Evolutionary conservation across 208 protist species (phyloP).

Genomic region (Phytomonas sp.): DNA sequence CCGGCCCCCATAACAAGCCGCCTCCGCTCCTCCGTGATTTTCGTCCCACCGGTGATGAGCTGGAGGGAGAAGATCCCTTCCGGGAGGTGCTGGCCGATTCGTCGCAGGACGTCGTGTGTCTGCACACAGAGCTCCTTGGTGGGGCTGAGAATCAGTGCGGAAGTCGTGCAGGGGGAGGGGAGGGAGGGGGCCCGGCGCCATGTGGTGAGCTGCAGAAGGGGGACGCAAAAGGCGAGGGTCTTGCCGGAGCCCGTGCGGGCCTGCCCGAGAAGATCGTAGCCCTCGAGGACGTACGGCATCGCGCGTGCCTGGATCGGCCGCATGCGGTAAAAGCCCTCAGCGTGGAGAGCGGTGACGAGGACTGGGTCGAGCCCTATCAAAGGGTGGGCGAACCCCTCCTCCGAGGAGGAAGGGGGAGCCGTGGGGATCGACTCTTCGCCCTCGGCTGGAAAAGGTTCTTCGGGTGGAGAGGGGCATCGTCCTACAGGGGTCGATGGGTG

Average conservation of each 20-base stretch:
- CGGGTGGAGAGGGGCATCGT: background rate
- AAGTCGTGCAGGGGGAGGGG: conserved; percentile 30
- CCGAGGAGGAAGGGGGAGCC: background rate
- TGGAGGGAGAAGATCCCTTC: conserved; percentile 48
- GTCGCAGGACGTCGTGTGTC: conserved; percentile 78
- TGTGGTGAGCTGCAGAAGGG: conserved; percentile 88
- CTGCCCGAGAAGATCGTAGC: conserved; percentile 87
- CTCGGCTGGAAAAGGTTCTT: background rate
- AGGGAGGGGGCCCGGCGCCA: conserved; percentile 25
- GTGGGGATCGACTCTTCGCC: background rate
- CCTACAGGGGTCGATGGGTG: background rate
- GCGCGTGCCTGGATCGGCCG: conserved; percentile 92
- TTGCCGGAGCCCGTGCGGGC: conserved; percentile 93
- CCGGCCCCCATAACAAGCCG: conserved; percentile 41
- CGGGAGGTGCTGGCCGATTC: conserved; percentile 68
- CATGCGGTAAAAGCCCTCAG: conserved; percentile 72
- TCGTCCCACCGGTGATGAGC: conserved; percentile 88
- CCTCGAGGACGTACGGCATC: conserved; percentile 88
- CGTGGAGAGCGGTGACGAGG: conserved; percentile 43
- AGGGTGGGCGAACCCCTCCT: conserved; percentile 49
- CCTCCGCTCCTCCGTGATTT: conserved; percentile 66
- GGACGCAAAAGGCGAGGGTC: conserved; percentile 90
- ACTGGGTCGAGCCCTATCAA: conserved; percentile 52
- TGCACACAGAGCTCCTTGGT: conserved; percentile 92
- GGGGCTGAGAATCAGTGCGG: conserved; percentile 80